phyloP scores from a whole-genome alignment of 2,329 filamentous ascomycete species.

The Akanthomyces dipterigenus region DNA sequence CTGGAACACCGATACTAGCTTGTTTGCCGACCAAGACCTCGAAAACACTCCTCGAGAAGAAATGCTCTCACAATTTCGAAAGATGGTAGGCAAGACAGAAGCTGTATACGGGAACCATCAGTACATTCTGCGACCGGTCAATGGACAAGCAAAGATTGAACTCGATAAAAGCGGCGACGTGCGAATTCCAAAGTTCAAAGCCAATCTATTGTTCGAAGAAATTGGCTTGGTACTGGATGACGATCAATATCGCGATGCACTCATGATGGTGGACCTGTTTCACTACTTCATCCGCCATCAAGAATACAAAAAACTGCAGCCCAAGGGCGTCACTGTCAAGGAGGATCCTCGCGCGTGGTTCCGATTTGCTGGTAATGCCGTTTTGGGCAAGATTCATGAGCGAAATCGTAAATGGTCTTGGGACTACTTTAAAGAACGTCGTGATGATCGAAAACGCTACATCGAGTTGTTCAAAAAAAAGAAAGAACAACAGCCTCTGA shows the following conservation, averaged over 20 bases:
- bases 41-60: constrained; percentile 65
- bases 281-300: constrained; percentile 98
- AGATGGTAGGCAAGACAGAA: constrained; percentile 70
- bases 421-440: constrained; percentile 87
- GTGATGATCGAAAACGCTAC: constrained; percentile 82
- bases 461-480: constrained; percentile 96
- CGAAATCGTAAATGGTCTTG: constrained; percentile 90
- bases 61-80: constrained; percentile 68
- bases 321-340: constrained; percentile 71
- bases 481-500: constrained; percentile 66
- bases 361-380: constrained; percentile 79
- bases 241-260: constrained; percentile 88
- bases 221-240: constrained; percentile 97
- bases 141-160: constrained; percentile 87
- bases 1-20: constrained; percentile 90
- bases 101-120: constrained; percentile 60
- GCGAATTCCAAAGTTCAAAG: constrained; percentile 79
- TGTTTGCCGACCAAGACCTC: constrained; percentile 46
- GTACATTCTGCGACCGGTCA: constrained; percentile 94
- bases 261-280: constrained; percentile 98
- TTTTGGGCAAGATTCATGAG: constrained; percentile 91
- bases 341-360: constrained; percentile 93
- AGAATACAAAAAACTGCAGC: constrained; percentile 90
- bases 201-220: constrained; percentile 88
- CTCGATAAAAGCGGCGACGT: constrained; percentile 85